These are phyloP conservation scores for Coemansia sp. DNA, from an alignment of 192 early-diverging fungal genomes.

Conservation along the genomic window DNA sequence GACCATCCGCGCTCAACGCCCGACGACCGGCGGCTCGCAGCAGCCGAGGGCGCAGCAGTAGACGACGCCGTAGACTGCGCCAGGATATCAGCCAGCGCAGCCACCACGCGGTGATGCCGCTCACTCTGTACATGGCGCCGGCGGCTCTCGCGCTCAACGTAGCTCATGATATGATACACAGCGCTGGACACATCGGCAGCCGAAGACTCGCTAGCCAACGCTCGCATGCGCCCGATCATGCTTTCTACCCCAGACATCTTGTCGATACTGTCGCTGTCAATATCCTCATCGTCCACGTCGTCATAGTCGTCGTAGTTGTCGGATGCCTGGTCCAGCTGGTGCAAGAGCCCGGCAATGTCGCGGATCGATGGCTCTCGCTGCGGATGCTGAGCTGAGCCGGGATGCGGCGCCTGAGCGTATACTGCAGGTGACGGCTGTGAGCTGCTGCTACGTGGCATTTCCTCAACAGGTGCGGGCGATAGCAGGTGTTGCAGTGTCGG, in stretches of 20 bases:
- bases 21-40: slow-evolving; percentile 36
- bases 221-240: slow-evolving; percentile 38
- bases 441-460: neutral
- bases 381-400: neutral
- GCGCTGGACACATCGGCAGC: slow-evolving; percentile 26
- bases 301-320: slow-evolving; percentile 13
- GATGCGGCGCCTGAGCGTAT: neutral
- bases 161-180: slow-evolving; percentile 42
- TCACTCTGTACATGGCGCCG: slow-evolving; percentile 50
- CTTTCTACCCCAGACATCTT: neutral
- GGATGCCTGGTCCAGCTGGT: slow-evolving; percentile 27
- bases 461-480: slow-evolving; percentile 1
- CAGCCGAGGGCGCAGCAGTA: slow-evolving; percentile 22
- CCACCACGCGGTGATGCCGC: slow-evolving; percentile 36
- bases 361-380: slow-evolving; percentile 8
- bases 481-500: slow-evolving; percentile 15
- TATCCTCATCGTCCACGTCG: neutral
- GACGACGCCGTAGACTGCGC: slow-evolving; percentile 21
- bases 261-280: neutral
- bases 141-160: slow-evolving; percentile 46
- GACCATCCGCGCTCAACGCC: slow-evolving; percentile 10
- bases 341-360: slow-evolving; percentile 36
- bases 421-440: neutral
- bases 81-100: slow-evolving; percentile 44
- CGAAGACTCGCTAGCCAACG: slow-evolving; percentile 27